These are phyloP conservation scores for Claviceps monticola DNA, from an alignment of 2,329 filamentous ascomycete species.

Conservation along the genomic window DNA sequence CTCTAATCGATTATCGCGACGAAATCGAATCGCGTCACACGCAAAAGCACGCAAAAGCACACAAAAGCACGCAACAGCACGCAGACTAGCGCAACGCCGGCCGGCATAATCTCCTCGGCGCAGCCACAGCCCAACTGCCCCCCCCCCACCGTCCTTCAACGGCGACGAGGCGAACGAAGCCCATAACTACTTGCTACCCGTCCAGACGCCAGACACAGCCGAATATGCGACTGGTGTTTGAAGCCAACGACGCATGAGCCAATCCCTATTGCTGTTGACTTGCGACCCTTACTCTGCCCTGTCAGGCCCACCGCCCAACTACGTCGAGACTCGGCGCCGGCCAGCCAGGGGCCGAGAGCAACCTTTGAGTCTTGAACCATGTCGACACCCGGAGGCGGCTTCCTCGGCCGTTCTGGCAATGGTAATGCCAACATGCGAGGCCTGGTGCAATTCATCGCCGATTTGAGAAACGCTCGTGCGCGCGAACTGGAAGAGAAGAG, in stretches of 20 bases:
- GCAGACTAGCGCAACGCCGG: neutral
- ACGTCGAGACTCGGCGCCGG: neutral
- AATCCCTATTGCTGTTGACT: neutral
- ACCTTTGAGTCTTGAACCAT: slow-evolving; percentile 24
- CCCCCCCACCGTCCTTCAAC: neutral
- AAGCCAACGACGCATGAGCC: neutral
- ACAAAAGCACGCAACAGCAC: neutral
- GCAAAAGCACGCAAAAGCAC: neutral
- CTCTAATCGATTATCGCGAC: neutral
- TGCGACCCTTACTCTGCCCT: neutral
- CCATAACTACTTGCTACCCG: neutral
- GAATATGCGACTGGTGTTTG: neutral
- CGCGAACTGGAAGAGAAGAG: slow-evolving; percentile 95
- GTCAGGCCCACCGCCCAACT: neutral
- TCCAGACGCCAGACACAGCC: neutral
- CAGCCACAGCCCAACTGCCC: neutral
- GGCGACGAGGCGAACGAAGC: neutral
- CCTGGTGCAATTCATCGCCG: slow-evolving; percentile 95
- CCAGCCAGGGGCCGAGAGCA: slow-evolving; percentile 5
- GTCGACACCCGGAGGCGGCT: slow-evolving; percentile 44
- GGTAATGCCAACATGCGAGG: slow-evolving; percentile 62
- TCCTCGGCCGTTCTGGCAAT: slow-evolving; percentile 51
- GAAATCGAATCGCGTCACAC: neutral
- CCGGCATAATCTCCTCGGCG: neutral
- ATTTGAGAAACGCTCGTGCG: slow-evolving; percentile 85